Base-by-base conservation (phyloP, 2,329 filamentous ascomycete species). In the Chrysoporthe deuterocubensis region DNA sequence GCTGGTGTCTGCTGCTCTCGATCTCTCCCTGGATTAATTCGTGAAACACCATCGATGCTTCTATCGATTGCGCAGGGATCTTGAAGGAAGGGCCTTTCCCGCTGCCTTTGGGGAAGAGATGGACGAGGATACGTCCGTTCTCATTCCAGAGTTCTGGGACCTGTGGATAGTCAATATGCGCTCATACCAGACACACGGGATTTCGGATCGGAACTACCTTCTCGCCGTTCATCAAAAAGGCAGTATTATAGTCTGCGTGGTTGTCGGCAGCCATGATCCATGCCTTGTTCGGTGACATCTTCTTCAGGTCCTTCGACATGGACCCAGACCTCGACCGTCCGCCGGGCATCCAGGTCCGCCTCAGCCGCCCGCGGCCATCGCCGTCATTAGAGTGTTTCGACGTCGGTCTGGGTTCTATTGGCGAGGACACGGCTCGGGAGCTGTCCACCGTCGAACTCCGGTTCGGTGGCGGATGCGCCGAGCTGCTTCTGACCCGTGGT, bases 91-190 rank as follows among this genome's bases (percentile, higher is more conserved):
- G 84, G 0, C 85, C 85, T 9, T 76, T 77, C 11, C 83, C 83
- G 68, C 80, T 83, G 5, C 79, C 78, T 65, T 80, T 82, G 1
- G 87, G 81, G 66, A 85, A 85, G 4, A 91, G 77, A 72, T 88
- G 87, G 26, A 91, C 82, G 62, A 82, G 80, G 34, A 89, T 82
- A 69, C 84, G 84, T 50, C 86, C 88, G 63, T 76, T 79, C 65
- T 90, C 87, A 71, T 88, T 86, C 89, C 89, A 91, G 26, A 91
- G 77, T 75, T 91, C 89, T 1, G 88, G 87, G 4, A 90, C 85
- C 87, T 89, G 67, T 14, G 66, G 64, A 69, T 43, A 44, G 70
- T 70, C 32, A 64, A 65, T 50, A 64, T 64, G 48, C 50, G 44
- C 43, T 42, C 26, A 26, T 18, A 18, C 21, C 6, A 43, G 37